These are phyloP conservation scores for Sugiyamaella floridensis DNA, from an alignment of 805 yeast genomes.

Conservation along the genomic window DNA sequence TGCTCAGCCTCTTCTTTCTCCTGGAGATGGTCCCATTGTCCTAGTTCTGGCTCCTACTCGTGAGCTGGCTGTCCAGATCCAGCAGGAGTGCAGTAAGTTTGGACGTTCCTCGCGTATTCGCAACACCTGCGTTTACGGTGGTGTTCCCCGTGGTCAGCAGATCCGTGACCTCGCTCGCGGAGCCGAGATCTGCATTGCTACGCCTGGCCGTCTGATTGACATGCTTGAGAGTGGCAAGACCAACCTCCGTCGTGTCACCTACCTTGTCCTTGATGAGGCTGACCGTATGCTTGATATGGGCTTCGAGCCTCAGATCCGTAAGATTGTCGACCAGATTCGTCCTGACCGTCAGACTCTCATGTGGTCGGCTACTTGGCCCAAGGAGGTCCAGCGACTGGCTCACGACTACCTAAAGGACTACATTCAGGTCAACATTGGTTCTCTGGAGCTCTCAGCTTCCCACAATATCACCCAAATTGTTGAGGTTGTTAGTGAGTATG, in stretches of 20 bases:
- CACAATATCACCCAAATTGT: slow-evolving; percentile 92
- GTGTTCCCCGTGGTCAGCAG: slow-evolving; percentile 98
- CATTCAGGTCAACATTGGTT: slow-evolving; percentile 95
- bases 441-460: slow-evolving; percentile 91
- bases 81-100: slow-evolving; percentile 90
- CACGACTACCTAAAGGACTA: slow-evolving; percentile 86
- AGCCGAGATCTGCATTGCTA: slow-evolving; percentile 92
- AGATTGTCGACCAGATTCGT: slow-evolving; percentile 95
- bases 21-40: slow-evolving; percentile 97
- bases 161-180: slow-evolving; percentile 94
- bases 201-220: slow-evolving; percentile 98
- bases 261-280: slow-evolving; percentile 96
- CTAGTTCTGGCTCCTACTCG: slow-evolving; percentile 96
- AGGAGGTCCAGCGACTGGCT: slow-evolving; percentile 90
- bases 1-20: slow-evolving; percentile 89
- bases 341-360: slow-evolving; percentile 98
- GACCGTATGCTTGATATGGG: slow-evolving; percentile 99
- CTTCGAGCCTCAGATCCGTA: slow-evolving; percentile 98
- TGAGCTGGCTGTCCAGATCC: slow-evolving; percentile 97
- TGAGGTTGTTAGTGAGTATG: slow-evolving; percentile 85
- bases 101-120: slow-evolving; percentile 88
- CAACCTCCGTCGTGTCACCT: slow-evolving; percentile 91
- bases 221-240: slow-evolving; percentile 95
- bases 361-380: slow-evolving; percentile 99
- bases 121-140: slow-evolving; percentile 95